Evolutionary conservation across 1,139 yeast species (phyloP).

Genomic region (Kluyveromyces sp.): DNA sequence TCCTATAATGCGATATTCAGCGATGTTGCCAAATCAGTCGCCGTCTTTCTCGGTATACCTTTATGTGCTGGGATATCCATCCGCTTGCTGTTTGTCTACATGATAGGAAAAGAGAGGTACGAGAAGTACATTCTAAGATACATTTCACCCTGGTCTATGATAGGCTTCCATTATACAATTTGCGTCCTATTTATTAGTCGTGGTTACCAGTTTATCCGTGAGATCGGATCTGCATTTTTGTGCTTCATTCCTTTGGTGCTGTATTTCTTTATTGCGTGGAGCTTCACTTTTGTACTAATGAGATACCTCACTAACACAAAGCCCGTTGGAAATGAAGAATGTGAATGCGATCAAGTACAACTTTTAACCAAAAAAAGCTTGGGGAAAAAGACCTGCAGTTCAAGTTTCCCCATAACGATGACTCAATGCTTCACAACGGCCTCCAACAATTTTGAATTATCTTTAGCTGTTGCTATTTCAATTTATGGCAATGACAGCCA

Average conservation of each 20-base stretch:
- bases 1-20: slow-evolving; percentile 31
- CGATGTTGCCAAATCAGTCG: slow-evolving; percentile 46
- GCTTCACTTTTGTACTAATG: slow-evolving; percentile 38
- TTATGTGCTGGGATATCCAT: slow-evolving; percentile 41
- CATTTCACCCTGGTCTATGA: slow-evolving; percentile 44
- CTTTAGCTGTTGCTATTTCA: slow-evolving; percentile 49
- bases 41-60: slow-evolving; percentile 51
- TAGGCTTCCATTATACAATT: slow-evolving; percentile 49
- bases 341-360: slow-evolving; percentile 37
- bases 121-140: slow-evolving; percentile 35
- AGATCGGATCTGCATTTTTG: slow-evolving; percentile 45
- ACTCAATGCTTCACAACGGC: slow-evolving; percentile 56
- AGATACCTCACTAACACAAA: slow-evolving; percentile 29
- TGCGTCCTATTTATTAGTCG: slow-evolving; percentile 47
- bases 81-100: slow-evolving; percentile 31
- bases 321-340: slow-evolving; percentile 13
- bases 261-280: slow-evolving; percentile 47
- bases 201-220: slow-evolving; percentile 44
- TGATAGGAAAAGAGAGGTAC: slow-evolving; percentile 32
- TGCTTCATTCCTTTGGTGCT: slow-evolving; percentile 46
- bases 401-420: slow-evolving; percentile 38
- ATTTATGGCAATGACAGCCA: slow-evolving; percentile 47
- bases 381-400: slow-evolving; percentile 32
- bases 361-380: slow-evolving; percentile 15
- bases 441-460: slow-evolving; percentile 49